Evolutionary conservation across 768 basidiomycete species (phyloP).

Genomic region (Dentipellis fragilis): DNA sequence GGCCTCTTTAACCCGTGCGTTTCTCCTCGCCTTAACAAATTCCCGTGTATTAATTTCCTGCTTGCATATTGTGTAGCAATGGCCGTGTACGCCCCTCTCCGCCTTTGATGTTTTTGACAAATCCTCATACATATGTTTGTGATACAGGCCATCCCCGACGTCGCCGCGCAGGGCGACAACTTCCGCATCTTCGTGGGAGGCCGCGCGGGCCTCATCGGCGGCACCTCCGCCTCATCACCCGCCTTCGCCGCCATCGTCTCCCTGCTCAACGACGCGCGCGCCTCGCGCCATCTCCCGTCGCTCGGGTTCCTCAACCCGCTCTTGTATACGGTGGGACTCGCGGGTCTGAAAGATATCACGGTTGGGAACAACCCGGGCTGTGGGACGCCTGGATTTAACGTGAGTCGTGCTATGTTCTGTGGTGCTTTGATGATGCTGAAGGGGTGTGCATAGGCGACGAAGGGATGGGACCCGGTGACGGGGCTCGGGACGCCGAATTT

Average conservation of each 20-base stretch:
- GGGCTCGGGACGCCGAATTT: slow-evolving; percentile 25
- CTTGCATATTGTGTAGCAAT: neutral
- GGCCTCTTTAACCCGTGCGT: slow-evolving; percentile 56
- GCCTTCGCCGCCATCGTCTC: slow-evolving; percentile 41
- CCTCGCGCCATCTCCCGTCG: slow-evolving; percentile 29
- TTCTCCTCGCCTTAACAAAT: slow-evolving; percentile 11
- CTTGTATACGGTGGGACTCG: slow-evolving; percentile 33
- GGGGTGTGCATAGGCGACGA: slow-evolving; percentile 27
- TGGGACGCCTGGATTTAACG: slow-evolving; percentile 58
- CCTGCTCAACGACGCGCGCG: slow-evolving; percentile 43
- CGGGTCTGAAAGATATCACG: slow-evolving; percentile 49
- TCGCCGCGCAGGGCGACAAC: slow-evolving; percentile 39
- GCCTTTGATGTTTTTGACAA: neutral
- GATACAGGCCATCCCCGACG: slow-evolving; percentile 44
- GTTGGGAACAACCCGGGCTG: slow-evolving; percentile 48
- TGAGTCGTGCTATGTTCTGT: slow-evolving; percentile 20
- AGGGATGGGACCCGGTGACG: slow-evolving; percentile 33
- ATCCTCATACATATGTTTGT: neutral
- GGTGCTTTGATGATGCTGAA: neutral
- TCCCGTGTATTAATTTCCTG: neutral
- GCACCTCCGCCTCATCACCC: slow-evolving; percentile 55
- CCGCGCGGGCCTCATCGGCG: slow-evolving; percentile 24
- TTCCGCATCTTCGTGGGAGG: slow-evolving; percentile 37
- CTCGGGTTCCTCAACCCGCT: slow-evolving; percentile 65
- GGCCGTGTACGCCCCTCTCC: slow-evolving; percentile 34